These are phyloP conservation scores for Gynostemma pentaphyllum DNA, from an alignment of 306 rosid genomes.

Conservation along the genomic window DNA sequence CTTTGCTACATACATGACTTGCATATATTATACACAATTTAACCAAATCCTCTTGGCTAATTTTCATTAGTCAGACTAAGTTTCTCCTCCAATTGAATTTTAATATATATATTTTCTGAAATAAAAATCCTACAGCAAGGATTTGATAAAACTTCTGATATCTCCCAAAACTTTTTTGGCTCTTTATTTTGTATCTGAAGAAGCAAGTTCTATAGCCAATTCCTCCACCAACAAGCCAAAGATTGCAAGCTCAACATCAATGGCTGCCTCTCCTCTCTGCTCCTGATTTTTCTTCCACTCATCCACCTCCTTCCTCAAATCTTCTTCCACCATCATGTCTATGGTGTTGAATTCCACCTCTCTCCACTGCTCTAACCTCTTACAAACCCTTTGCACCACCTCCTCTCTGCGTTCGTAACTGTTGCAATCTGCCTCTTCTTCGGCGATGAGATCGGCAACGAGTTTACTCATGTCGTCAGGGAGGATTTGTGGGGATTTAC, in stretches of 20 bases:
- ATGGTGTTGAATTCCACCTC: conserved; percentile 77
- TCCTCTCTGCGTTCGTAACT: conserved; percentile 18
- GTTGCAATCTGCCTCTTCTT: conserved; percentile 35
- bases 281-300: conserved; percentile 45
- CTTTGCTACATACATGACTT: conserved; percentile 5
- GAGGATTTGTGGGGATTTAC: conserved; percentile 13
- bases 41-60: too few species aligned
- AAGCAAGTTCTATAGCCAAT: conserved; percentile 52
- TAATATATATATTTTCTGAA: neutral
- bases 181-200: neutral
- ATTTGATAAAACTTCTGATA: neutral
- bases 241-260: conserved; percentile 53
- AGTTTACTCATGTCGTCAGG: conserved; percentile 42
- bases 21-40: neutral
- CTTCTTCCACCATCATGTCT: conserved; percentile 94
- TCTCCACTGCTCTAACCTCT: conserved; percentile 59
- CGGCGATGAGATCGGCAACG: conserved; percentile 47
- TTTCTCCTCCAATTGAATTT: neutral
- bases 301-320: conserved; percentile 39
- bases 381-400: conserved; percentile 38
- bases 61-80: too few species aligned
- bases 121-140: neutral
- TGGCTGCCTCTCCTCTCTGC: conserved; percentile 31
- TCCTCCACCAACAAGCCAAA: conserved; percentile 54
- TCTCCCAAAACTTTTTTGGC: neutral